Base-by-base conservation (phyloP, 106 monocot species). In the Platanthera guangdongensis region DNA sequence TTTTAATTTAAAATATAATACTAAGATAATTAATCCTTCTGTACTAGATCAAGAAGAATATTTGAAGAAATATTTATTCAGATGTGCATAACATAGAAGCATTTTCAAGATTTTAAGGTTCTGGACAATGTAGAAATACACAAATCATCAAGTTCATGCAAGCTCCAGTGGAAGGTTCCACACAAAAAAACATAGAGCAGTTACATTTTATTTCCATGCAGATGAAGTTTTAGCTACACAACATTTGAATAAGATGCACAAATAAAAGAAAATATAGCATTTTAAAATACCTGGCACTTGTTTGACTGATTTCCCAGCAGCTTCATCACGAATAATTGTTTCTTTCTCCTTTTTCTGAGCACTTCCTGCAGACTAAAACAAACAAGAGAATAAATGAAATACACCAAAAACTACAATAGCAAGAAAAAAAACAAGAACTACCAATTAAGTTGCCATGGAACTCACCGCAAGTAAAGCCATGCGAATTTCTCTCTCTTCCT, bases 381-480 rank as follows among this genome's bases (percentile, higher is more conserved):
- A 78, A 78, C 13, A 12, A 68, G 71, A 80, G 18, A 39, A 22
- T 11, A 57, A 39, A 54, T 82, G 14, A 77, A 39, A 18, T 14
- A 54, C n/a, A 11, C 16, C 9, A 83, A 50, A 28, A 45, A 15
- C 11, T 75, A 32, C 47, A 30, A 78, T 25, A 48, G 57, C 7
- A 18, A 18, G 75, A 84, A 71, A 59, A 59, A 25, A 73, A 65
- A 50, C n/a, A 47, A 50, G 25, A 25, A 10, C 5, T 22, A 53
- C 73, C 7, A 72, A 77, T 71, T 51, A 15, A 68, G 59, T 15
- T 51, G 18, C 7, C 28, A 53, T 45, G 9, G 9, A 68, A 83
- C 84, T 84, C 78, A 99, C 99, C 57, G 94, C 94, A 76, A 99
- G 85, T 75, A 99, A 88, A 77, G 99, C 87, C 99, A 99, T 94